These are phyloP conservation scores for Candida dubliniensis DNA, from an alignment of 1,139 yeast species.

Conservation along the genomic window DNA sequence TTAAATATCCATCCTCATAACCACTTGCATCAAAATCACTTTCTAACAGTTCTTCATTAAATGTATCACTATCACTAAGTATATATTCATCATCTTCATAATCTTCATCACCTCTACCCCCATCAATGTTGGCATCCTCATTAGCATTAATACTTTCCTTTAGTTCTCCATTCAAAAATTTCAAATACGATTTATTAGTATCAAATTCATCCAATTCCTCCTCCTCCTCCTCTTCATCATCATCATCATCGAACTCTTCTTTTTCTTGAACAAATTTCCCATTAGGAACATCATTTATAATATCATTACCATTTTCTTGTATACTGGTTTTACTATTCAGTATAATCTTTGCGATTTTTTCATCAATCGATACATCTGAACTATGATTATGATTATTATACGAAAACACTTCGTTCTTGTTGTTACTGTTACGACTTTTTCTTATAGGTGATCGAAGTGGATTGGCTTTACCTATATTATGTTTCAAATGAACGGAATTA, in stretches of 20 bases:
- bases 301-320: too few relatives aligned
- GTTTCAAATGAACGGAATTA: conserved; percentile 41
- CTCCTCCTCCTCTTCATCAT: conserved; percentile 4
- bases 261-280: too few relatives aligned
- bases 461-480: conserved; percentile 39
- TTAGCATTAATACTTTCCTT: conserved; percentile 10
- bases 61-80: conserved; percentile 12
- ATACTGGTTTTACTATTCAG: neutral
- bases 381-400: neutral
- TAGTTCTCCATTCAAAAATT: conserved; percentile 6
- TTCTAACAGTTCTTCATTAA: conserved; percentile 9
- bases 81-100: conserved; percentile 12
- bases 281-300: too few relatives aligned
- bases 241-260: conserved; percentile 3
- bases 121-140: conserved; percentile 5
- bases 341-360: conserved; percentile 6
- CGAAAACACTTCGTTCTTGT: neutral
- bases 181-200: conserved; percentile 9
- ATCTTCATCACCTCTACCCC: conserved; percentile 9
- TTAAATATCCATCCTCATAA: conserved; percentile 2
- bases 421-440: neutral
- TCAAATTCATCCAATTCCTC: conserved; percentile 12
- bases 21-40: neutral
- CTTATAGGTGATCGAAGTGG: conserved; percentile 25
- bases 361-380: conserved; percentile 3